Conservation (phyloP, 2,329 filamentous ascomycete species). For the Fusarium sp. region DNA sequence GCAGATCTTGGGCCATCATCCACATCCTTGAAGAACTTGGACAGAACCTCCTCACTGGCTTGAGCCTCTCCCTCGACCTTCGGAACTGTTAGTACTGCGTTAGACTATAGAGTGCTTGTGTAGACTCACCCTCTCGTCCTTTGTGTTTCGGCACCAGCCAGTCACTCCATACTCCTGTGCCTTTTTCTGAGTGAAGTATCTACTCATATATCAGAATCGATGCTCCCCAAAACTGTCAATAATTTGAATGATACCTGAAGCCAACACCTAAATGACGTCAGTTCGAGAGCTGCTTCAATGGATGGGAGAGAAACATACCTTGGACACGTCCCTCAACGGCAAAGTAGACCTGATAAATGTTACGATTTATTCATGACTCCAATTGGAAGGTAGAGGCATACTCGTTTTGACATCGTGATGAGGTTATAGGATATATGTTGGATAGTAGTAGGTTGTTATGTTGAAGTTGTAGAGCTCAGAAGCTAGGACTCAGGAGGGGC, state of each 20-base stretch:
- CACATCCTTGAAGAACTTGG: slow-evolving; percentile 79
- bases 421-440: background rate
- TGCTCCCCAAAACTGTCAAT: background rate
- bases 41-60: slow-evolving; percentile 72
- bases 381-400: slow-evolving; percentile 29
- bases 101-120: background rate
- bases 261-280: slow-evolving; percentile 62
- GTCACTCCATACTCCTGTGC: slow-evolving; percentile 64
- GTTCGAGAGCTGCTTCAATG: slow-evolving; percentile 8
- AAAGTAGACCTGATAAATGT: slow-evolving; percentile 66
- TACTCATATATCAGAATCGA: slow-evolving; percentile 42
- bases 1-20: slow-evolving; percentile 79
- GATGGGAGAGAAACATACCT: slow-evolving; percentile 59
- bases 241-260: slow-evolving; percentile 58
- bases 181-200: slow-evolving; percentile 66
- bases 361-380: background rate
- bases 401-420: slow-evolving; percentile 52
- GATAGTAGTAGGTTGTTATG: background rate
- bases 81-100: slow-evolving; percentile 20
- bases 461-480: background rate
- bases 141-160: slow-evolving; percentile 72
- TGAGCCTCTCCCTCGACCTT: slow-evolving; percentile 94
- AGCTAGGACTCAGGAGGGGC: background rate
- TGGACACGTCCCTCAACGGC: slow-evolving; percentile 76
- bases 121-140: slow-evolving; percentile 62